Percentiles rank a stretch among this genome's conserved stretches.
phyloP scores from a whole-genome alignment of 257 asterid species.

The Echium plantagineum region DNA sequence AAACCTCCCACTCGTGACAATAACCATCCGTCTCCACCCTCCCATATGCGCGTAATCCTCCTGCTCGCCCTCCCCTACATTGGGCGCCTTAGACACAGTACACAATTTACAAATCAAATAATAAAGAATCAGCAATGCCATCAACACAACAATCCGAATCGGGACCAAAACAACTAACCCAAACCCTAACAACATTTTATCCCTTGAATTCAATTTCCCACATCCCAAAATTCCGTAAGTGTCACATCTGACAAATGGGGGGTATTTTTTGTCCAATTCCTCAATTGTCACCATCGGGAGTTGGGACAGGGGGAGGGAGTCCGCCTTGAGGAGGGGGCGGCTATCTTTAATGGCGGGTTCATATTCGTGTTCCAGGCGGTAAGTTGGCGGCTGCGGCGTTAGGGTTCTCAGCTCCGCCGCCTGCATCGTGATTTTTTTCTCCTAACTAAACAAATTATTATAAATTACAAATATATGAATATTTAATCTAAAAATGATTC shows the following conservation, averaged over 20 bases:
- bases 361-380: conserved; percentile 12
- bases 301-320: conserved; percentile 14
- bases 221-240: conserved; percentile 70
- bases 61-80: conserved; percentile 31
- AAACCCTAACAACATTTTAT: conserved; percentile 45
- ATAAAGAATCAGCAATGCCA: conserved; percentile 41
- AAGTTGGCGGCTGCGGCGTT: conserved; percentile 12
- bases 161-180: conserved; percentile 58
- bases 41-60: conserved; percentile 74
- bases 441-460: no score
- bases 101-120: conserved; percentile 34
- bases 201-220: conserved; percentile 47
- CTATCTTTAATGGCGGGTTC: conserved; percentile 28
- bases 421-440: conserved; percentile 19
- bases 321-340: conserved; percentile 63
- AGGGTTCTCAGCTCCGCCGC: conserved; percentile 55
- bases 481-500: no score
- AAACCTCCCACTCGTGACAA: conserved; percentile 47
- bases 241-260: conserved; percentile 61
- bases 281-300: conserved; percentile 21
- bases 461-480: no score
- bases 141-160: conserved; percentile 42
- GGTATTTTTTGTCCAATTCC: conserved; percentile 65
- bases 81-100: background rate
- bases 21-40: conserved; percentile 60